A percentile compares a stretch with the other conserved stretches of the same genome.
Evolutionary conservation across 2,329 filamentous ascomycete genomes (phyloP).

Genomic region (Fusarium palustre): DNA sequence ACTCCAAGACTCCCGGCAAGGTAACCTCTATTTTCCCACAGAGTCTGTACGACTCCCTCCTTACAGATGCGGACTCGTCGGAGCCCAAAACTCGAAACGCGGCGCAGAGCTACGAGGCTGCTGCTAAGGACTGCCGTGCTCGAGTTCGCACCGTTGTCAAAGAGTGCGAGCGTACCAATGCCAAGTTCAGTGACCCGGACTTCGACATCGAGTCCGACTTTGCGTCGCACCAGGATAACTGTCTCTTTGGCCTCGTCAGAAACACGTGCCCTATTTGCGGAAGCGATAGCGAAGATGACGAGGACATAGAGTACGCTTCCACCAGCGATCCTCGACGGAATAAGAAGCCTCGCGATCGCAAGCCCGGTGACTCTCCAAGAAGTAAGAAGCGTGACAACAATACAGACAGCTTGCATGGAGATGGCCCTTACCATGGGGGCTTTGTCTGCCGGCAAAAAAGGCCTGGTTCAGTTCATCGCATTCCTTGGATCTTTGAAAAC

Average conservation of each 20-base stretch:
- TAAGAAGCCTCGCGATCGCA: slow-evolving; percentile 31
- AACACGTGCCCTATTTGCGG: slow-evolving; percentile 26
- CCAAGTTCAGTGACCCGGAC: slow-evolving; percentile 59
- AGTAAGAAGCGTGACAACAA: slow-evolving; percentile 33
- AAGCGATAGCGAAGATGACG: slow-evolving; percentile 28
- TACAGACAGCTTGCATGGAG: slow-evolving; percentile 24
- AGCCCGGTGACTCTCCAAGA: slow-evolving; percentile 23
- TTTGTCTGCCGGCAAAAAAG: slow-evolving; percentile 11
- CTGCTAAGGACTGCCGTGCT: slow-evolving; percentile 55
- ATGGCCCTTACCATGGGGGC: slow-evolving; percentile 15
- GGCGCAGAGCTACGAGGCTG: slow-evolving; percentile 57
- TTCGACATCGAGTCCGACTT: slow-evolving; percentile 58
- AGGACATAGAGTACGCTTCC: background rate
- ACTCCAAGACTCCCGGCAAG: slow-evolving; percentile 56
- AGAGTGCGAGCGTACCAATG: slow-evolving; percentile 59
- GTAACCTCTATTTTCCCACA: slow-evolving; percentile 60
- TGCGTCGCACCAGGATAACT: slow-evolving; percentile 52
- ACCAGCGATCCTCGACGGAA: slow-evolving; percentile 12
- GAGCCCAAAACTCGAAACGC: slow-evolving; percentile 53
- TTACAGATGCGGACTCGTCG: slow-evolving; percentile 39
- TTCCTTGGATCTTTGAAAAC: slow-evolving; percentile 58
- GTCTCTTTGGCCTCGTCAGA: slow-evolving; percentile 51
- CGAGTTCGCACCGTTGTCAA: slow-evolving; percentile 55
- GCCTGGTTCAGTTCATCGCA: slow-evolving; percentile 57
- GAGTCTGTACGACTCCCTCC: slow-evolving; percentile 52